Conservation (phyloP, 2,329 filamentous ascomycete species). For the Aspergillus sp. region DNA sequence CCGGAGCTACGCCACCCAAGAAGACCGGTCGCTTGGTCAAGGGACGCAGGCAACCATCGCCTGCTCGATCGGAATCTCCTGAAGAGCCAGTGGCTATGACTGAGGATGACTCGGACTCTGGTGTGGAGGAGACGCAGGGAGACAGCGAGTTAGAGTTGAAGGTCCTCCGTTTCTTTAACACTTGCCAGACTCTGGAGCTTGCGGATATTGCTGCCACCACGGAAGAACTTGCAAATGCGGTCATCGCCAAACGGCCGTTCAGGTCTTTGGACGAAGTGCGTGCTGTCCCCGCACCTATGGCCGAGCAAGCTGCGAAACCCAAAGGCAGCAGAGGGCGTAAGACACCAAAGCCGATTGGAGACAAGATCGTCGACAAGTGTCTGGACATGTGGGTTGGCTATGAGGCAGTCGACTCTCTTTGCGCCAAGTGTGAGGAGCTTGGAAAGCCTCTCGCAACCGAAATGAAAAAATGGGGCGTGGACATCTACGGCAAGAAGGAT, state of each 20-base stretch:
- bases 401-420: conserved; percentile 74
- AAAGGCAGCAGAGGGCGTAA: conserved; percentile 48
- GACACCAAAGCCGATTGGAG: conserved; percentile 53
- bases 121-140: conserved; percentile 33
- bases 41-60: conserved; percentile 37
- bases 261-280: conserved; percentile 57
- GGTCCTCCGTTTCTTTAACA: conserved; percentile 77
- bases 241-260: conserved; percentile 73
- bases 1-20: conserved; percentile 20
- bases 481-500: conserved; percentile 55
- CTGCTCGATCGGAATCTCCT: conserved; percentile 27
- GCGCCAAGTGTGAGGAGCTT: conserved; percentile 65
- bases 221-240: conserved; percentile 58
- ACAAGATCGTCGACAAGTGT: conserved; percentile 60
- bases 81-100: conserved; percentile 37
- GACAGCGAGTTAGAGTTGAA: conserved; percentile 40
- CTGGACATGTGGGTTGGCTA: conserved; percentile 72
- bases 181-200: conserved; percentile 66
- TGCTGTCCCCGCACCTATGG: conserved; percentile 48
- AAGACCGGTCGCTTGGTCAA: conserved; percentile 41
- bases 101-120: conserved; percentile 41
- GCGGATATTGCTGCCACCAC: conserved; percentile 74
- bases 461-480: conserved; percentile 62
- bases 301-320: conserved; percentile 31
- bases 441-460: conserved; percentile 59